Conservation (phyloP, 148 eudicot species). For the Cornus controversa region DNA sequence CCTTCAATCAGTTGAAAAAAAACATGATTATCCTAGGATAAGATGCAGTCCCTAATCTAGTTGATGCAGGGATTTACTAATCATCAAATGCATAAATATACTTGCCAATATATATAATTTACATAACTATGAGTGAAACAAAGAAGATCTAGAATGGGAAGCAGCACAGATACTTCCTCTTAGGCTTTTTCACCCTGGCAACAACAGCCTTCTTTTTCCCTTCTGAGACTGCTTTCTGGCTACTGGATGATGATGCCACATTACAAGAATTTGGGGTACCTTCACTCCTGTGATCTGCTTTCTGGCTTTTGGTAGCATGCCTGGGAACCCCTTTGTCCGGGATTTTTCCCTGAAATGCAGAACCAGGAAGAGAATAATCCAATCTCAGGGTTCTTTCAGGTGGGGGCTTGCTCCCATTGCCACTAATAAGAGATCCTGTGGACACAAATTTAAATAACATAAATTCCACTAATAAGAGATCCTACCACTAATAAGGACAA, state of each 20-base stretch:
- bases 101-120: background rate
- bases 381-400: background rate
- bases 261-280: constrained; percentile 6
- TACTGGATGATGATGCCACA: constrained; percentile 15
- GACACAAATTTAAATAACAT: background rate
- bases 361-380: background rate
- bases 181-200: constrained; percentile 17
- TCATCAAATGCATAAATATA: background rate
- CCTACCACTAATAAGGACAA: background rate
- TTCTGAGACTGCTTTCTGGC: background rate
- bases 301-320: constrained; percentile 6
- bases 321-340: background rate
- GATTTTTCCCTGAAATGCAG: background rate
- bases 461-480: too few species aligned
- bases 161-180: constrained; percentile 26
- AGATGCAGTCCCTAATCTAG: background rate
- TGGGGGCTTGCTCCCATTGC: constrained; percentile 8
- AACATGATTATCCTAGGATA: background rate
- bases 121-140: background rate
- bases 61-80: too few species aligned
- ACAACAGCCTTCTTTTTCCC: constrained; percentile 18
- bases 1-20: background rate
- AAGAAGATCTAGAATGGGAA: constrained; percentile 16
- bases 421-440: constrained; percentile 16
- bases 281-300: constrained; percentile 9